Conservation (phyloP, 768 basidiomycete species). For the Obba rivulosa region DNA sequence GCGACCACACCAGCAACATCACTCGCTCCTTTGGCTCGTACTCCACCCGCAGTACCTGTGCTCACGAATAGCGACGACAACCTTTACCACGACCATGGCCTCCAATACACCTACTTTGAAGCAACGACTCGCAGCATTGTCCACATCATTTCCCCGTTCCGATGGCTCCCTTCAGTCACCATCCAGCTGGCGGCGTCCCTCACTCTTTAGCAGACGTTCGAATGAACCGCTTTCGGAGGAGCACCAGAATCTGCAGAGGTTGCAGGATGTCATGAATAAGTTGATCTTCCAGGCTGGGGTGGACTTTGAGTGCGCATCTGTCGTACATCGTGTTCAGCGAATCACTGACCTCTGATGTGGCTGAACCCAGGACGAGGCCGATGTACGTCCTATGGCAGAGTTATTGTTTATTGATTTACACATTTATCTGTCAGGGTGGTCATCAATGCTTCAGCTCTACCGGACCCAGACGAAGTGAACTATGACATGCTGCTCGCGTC, state of each 20-base stretch:
- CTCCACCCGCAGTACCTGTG: no score
- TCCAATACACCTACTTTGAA: conserved; percentile 43
- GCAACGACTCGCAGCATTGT: conserved; percentile 61
- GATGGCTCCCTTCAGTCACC: conserved; percentile 24
- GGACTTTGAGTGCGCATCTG: conserved; percentile 71
- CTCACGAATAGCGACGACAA: no score
- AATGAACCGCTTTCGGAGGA: conserved; percentile 19
- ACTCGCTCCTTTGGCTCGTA: no score
- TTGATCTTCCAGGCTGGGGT: conserved; percentile 88
- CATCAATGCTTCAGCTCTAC: conserved; percentile 75
- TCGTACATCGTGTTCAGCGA: neutral
- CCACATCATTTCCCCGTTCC: conserved; percentile 34
- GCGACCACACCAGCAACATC: no score
- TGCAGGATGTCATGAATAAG: conserved; percentile 62
- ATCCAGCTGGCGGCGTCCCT: conserved; percentile 22
- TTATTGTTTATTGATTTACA: neutral
- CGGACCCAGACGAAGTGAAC: conserved; percentile 69
- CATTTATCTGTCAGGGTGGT: conserved; percentile 54
- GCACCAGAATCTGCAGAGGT: conserved; percentile 30
- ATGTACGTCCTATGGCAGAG: conserved; percentile 49
- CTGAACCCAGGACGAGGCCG: conserved; percentile 62
- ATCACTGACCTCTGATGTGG: conserved; percentile 12
- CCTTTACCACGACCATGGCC: conserved; percentile 5
- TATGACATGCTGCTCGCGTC: conserved; percentile 76
- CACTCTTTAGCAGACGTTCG: conserved; percentile 40